Evolutionary conservation across 2,329 filamentous ascomycete genomes (phyloP).

Genomic region (Aspergillus pseudonomiae): DNA sequence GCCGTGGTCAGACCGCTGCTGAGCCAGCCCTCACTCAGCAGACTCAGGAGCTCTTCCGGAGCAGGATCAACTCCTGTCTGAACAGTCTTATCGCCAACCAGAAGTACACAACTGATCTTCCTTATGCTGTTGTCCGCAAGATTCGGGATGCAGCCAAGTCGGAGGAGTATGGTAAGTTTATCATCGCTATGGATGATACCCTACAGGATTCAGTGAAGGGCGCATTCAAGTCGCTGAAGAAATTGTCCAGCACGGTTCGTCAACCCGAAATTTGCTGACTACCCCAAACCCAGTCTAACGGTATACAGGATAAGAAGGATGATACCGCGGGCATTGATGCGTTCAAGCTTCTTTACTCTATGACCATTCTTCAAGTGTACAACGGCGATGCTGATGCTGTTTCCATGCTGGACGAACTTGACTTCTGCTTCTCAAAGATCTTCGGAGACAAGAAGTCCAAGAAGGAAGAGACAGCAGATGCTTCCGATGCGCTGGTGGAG

Average conservation of each 20-base stretch:
- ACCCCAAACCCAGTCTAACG: conserved; percentile 15
- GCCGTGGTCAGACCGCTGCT: conserved; percentile 33
- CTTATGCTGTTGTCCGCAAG: conserved; percentile 44
- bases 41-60: conserved; percentile 56
- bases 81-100: conserved; percentile 52
- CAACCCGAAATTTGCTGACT: neutral
- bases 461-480: conserved; percentile 51
- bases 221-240: conserved; percentile 46
- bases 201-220: conserved; percentile 47
- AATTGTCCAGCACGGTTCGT: conserved; percentile 41
- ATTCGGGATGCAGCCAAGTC: conserved; percentile 44
- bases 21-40: conserved; percentile 51
- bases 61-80: conserved; percentile 58
- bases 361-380: conserved; percentile 86
- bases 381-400: conserved; percentile 86
- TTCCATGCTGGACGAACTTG: conserved; percentile 78
- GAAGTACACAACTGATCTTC: conserved; percentile 40
- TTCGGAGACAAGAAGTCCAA: conserved; percentile 55
- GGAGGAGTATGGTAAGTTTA: conserved; percentile 42
- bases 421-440: conserved; percentile 71
- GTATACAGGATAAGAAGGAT: conserved; percentile 56
- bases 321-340: conserved; percentile 56
- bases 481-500: conserved; percentile 77
- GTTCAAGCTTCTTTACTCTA: conserved; percentile 77
- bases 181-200: conserved; percentile 52